A percentile compares a stretch with the other conserved stretches of the same genome.
Conservation (phyloP, 805 yeast genomes). For the Brettanomyces anomalus region DNA sequence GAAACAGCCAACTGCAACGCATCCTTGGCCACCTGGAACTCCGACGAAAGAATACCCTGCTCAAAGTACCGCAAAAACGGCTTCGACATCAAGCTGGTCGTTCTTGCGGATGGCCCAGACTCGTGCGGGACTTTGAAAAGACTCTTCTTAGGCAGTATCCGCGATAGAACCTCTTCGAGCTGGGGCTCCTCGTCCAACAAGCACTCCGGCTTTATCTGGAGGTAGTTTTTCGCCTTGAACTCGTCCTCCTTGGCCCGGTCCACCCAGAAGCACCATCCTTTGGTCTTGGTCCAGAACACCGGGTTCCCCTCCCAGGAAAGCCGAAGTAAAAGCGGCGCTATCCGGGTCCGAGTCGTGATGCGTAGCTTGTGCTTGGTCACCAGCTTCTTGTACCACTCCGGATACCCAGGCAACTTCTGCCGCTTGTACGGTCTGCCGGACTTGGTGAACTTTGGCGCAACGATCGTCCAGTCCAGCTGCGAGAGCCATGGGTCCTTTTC, state of each 20-base stretch:
- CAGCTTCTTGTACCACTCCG: conserved; percentile 81
- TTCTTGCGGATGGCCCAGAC: conserved; percentile 65
- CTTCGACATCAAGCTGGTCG: conserved; percentile 73
- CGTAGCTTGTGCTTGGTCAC: conserved; percentile 34
- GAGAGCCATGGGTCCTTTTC: conserved; percentile 77
- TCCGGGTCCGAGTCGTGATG: conserved; percentile 63
- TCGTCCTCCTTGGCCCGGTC: conserved; percentile 29
- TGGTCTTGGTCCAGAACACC: conserved; percentile 63
- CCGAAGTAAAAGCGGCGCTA: conserved; percentile 66
- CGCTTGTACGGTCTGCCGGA: conserved; percentile 59
- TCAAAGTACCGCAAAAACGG: conserved; percentile 65
- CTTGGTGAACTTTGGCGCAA: conserved; percentile 53
- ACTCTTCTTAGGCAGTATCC: conserved; percentile 10
- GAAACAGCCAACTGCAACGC: conserved; percentile 71
- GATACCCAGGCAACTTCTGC: conserved; percentile 82
- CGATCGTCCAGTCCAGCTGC: conserved; percentile 82
- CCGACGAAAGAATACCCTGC: conserved; percentile 61
- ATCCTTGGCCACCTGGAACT: conserved; percentile 61
- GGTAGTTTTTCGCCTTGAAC: conserved; percentile 32
- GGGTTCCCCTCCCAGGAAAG: conserved; percentile 84
- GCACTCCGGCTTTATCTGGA: conserved; percentile 10
- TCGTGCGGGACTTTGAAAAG: conserved; percentile 83
- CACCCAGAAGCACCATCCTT: conserved; percentile 87
- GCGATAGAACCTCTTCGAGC: conserved; percentile 2
- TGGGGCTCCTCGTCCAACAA: conserved; percentile 9